Percentiles rank a stretch among this genome's conserved stretches.
These are phyloP conservation scores for Coemansia sp. DNA, from an alignment of 192 early-diverging fungal species.

Conservation along the genomic window DNA sequence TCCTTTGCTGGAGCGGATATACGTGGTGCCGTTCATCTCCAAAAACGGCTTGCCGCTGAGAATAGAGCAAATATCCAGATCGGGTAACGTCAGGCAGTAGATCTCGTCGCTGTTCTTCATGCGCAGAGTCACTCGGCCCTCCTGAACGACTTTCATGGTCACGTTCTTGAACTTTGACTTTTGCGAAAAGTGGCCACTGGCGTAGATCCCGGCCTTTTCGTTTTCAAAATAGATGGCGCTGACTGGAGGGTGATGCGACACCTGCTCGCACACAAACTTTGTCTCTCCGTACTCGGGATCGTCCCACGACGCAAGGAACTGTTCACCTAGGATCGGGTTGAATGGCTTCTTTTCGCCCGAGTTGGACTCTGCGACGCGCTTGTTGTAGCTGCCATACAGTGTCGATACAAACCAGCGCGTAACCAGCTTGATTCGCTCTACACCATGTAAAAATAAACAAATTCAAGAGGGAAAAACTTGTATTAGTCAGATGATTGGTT, in stretches of 20 bases:
- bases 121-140: slow-evolving; percentile 70
- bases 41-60: slow-evolving; percentile 65
- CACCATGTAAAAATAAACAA: neutral
- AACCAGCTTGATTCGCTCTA: slow-evolving; percentile 67
- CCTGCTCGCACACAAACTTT: slow-evolving; percentile 65
- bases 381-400: slow-evolving; percentile 74
- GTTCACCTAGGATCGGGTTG: slow-evolving; percentile 69
- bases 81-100: slow-evolving; percentile 73
- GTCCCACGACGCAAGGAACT: slow-evolving; percentile 64
- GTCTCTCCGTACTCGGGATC: slow-evolving; percentile 57
- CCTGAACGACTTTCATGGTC: slow-evolving; percentile 74
- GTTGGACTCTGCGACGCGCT: slow-evolving; percentile 66
- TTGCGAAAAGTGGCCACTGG: slow-evolving; percentile 62
- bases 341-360: slow-evolving; percentile 75
- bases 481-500: neutral
- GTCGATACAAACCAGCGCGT: slow-evolving; percentile 79
- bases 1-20: slow-evolving; percentile 59
- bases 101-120: slow-evolving; percentile 62
- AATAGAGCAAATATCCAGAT: slow-evolving; percentile 73
- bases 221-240: slow-evolving; percentile 69
- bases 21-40: slow-evolving; percentile 62
- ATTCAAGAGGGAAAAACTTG: neutral
- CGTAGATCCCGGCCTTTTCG: slow-evolving; percentile 58
- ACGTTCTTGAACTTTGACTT: slow-evolving; percentile 72
- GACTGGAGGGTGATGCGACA: slow-evolving; percentile 73